phyloP scores from a whole-genome alignment of 2,329 filamentous ascomycete species.

The Cytospora leucostoma region DNA sequence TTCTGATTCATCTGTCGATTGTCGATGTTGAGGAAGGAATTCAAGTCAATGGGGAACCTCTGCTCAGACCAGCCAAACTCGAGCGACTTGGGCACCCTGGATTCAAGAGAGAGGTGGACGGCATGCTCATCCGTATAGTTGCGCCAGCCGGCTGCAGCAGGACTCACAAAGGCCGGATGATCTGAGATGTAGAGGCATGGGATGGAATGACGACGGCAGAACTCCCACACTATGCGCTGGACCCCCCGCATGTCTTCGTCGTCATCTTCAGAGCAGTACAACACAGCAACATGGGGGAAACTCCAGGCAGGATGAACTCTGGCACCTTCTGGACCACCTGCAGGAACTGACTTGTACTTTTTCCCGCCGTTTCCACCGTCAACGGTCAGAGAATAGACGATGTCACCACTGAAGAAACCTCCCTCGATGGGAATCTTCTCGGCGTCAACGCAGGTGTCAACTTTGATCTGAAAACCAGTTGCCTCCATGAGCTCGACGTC shows the following conservation, averaged over 20 bases:
- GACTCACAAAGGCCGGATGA: slow-evolving; percentile 40
- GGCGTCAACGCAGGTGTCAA: slow-evolving; percentile 50
- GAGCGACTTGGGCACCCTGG: slow-evolving; percentile 35
- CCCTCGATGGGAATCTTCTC: slow-evolving; percentile 35
- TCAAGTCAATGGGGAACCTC: slow-evolving; percentile 50
- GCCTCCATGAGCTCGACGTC: slow-evolving; percentile 56
- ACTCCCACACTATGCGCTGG: slow-evolving; percentile 46
- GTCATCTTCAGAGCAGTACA: slow-evolving; percentile 50
- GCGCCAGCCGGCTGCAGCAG: slow-evolving; percentile 36
- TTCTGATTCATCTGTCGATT: slow-evolving; percentile 56
- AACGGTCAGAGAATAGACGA: slow-evolving; percentile 42
- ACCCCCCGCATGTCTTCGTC: slow-evolving; percentile 41
- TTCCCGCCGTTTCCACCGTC: slow-evolving; percentile 44
- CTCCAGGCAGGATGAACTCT: slow-evolving; percentile 47
- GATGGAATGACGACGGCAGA: slow-evolving; percentile 49
- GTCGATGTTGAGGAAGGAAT: slow-evolving; percentile 53
- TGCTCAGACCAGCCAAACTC: slow-evolving; percentile 40
- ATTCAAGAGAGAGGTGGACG: slow-evolving; percentile 51
- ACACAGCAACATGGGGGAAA: slow-evolving; percentile 51
- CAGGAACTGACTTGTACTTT: slow-evolving; percentile 40
- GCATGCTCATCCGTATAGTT: slow-evolving; percentile 44
- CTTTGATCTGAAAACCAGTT: slow-evolving; percentile 52
- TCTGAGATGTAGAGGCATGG: slow-evolving; percentile 53
- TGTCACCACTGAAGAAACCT: slow-evolving; percentile 33
- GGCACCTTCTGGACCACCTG: slow-evolving; percentile 38